Conservation (phyloP, 2,329 filamentous ascomycete species). For the Ambrosiella beaveri region DNA sequence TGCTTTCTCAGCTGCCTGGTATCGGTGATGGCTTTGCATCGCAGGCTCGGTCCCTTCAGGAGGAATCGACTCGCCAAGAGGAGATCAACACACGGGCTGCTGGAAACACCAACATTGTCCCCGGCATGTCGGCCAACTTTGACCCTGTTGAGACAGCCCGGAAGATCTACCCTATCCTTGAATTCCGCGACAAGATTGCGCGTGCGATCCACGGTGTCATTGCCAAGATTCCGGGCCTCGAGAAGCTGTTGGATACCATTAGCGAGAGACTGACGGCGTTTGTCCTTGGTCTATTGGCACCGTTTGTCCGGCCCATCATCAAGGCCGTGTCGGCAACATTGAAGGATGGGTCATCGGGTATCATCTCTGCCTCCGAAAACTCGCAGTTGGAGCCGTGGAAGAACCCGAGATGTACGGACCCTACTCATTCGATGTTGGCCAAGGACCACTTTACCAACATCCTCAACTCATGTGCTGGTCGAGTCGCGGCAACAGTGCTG, state of each 20-base stretch:
- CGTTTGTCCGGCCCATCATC: constrained; percentile 85
- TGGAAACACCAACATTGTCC: constrained; percentile 40
- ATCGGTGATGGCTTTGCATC: constrained; percentile 47
- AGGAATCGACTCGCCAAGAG: constrained; percentile 24
- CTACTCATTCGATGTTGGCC: constrained; percentile 66
- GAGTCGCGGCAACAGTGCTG: constrained; percentile 56
- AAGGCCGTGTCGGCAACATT: constrained; percentile 67
- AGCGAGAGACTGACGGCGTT: constrained; percentile 86
- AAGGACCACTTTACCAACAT: constrained; percentile 75
- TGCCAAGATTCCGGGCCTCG: constrained; percentile 79
- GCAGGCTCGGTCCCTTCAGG: constrained; percentile 50
- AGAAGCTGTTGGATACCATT: constrained; percentile 81
- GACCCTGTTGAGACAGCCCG: constrained; percentile 60
- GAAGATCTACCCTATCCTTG: constrained; percentile 86
- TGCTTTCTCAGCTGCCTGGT: constrained; percentile 60
- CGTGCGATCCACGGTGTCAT: constrained; percentile 71
- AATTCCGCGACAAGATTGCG: constrained; percentile 88
- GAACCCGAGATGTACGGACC: constrained; percentile 56
- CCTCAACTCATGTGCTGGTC: constrained; percentile 59
- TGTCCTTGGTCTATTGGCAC: constrained; percentile 74
- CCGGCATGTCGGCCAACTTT: constrained; percentile 58
- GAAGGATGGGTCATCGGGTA: constrained; percentile 65
- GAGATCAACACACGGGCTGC: constrained; percentile 24
- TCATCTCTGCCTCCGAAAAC: constrained; percentile 50
- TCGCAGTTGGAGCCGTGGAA: constrained; percentile 69